A percentile compares a stretch with the other conserved stretches of the same genome.
phyloP scores from a whole-genome alignment of 768 basidiomycete genomes.

The Porpolomopsis calyptriformis region DNA sequence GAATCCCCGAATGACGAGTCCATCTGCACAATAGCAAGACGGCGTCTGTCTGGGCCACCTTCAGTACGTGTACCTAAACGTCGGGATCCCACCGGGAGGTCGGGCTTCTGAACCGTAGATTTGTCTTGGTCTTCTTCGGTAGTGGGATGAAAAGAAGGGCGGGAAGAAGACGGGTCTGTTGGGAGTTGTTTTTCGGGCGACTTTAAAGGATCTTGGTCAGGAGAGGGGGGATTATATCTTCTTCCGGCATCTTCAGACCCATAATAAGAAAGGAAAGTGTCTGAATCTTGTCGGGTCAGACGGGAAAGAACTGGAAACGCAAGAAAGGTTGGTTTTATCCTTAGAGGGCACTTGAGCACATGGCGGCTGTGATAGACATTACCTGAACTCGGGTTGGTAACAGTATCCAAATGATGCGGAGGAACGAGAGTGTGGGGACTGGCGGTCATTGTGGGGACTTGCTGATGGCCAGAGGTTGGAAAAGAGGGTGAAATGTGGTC shows the following conservation, averaged over 20 bases:
- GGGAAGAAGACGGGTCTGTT: conserved; percentile 33
- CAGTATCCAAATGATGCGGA: neutral
- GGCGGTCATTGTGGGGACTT: neutral
- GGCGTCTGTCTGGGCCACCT: conserved; percentile 52
- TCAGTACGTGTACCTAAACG: conserved; percentile 46
- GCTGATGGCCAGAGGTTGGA: neutral
- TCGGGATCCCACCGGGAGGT: conserved; percentile 25
- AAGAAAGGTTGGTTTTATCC: too few relatives aligned
- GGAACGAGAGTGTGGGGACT: neutral
- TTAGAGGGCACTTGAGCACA: too few relatives aligned
- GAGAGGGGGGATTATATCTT: neutral
- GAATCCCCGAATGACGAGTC: conserved; percentile 24
- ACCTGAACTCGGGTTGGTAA: neutral
- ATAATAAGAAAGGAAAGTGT: conserved; percentile 16
- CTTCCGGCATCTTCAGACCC: conserved; percentile 8
- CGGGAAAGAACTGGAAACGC: neutral
- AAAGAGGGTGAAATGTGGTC: neutral
- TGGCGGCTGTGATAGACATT: neutral
- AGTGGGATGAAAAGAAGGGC: conserved; percentile 40
- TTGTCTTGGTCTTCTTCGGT: conserved; percentile 13
- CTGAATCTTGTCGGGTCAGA: conserved; percentile 12
- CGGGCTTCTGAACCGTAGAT: neutral
- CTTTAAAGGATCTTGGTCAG: conserved; percentile 1
- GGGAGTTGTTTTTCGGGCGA: conserved; percentile 14
- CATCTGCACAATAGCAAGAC: conserved; percentile 58